Conservation (phyloP, 164 flowering plant species). For the Tetrastigma voinierianum region DNA sequence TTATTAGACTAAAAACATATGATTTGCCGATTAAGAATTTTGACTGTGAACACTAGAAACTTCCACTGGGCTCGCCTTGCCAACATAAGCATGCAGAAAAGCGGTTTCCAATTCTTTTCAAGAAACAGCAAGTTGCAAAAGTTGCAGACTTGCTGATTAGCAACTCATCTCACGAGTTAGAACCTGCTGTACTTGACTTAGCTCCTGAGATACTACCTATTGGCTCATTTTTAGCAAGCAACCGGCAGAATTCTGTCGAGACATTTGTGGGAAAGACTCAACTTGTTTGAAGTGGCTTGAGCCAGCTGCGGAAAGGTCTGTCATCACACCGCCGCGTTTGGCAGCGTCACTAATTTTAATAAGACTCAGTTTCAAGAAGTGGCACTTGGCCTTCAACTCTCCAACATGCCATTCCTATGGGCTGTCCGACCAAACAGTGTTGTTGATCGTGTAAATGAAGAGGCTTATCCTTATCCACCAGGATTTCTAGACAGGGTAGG, state of each 20-base stretch:
- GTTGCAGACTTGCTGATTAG: constrained; percentile 22
- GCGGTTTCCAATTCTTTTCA: constrained; percentile 2
- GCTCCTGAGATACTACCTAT: constrained; percentile 26
- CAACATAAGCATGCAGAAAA: constrained; percentile 10
- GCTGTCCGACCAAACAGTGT: constrained; percentile 37
- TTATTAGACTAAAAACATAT: too few relatives aligned
- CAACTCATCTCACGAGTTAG: constrained; percentile 41
- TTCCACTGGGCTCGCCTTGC: constrained; percentile 1
- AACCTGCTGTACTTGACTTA: constrained; percentile 21
- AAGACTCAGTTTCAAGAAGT: constrained; percentile 41
- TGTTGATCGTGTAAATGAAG: constrained; percentile 5
- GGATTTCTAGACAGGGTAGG: constrained; percentile 33
- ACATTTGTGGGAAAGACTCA: constrained; percentile 36
- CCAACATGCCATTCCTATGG: constrained; percentile 50
- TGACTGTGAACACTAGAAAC: too few relatives aligned
- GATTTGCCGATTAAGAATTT: too few relatives aligned
- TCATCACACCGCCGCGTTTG: constrained; percentile 53
- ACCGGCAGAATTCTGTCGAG: constrained; percentile 10
- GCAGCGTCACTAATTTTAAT: constrained; percentile 35
- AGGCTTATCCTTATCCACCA: constrained; percentile 30
- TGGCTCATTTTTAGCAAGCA: constrained; percentile 29
- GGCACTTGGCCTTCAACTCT: constrained; percentile 48
- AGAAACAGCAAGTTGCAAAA: constrained; percentile 7
- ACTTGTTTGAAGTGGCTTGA: constrained; percentile 49
- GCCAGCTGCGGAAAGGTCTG: constrained; percentile 29